Evolutionary conservation across 2,329 filamentous ascomycete species (phyloP).

Genomic region (Huntiella omanensis): DNA sequence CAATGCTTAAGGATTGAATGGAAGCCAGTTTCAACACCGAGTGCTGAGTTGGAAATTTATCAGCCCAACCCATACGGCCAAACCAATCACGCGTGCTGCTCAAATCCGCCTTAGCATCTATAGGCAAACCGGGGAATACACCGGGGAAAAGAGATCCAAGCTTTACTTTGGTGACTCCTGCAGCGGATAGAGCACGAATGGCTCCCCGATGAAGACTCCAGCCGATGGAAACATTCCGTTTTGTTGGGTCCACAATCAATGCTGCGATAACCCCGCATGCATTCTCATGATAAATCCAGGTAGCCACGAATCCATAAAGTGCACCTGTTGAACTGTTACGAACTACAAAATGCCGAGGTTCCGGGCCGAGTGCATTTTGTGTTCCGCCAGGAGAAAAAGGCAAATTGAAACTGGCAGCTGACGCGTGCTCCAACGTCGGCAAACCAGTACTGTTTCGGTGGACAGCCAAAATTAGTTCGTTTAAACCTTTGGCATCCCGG

Average conservation of each 20-base stretch:
- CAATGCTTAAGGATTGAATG: conserved; percentile 53
- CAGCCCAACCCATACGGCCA: conserved; percentile 76
- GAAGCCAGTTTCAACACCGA: conserved; percentile 56
- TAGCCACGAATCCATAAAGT: conserved; percentile 73
- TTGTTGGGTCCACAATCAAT: conserved; percentile 73
- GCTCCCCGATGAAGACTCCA: conserved; percentile 76
- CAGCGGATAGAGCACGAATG: conserved; percentile 49
- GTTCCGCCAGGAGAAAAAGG: conserved; percentile 13
- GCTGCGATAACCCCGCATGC: conserved; percentile 59
- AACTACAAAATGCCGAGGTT: conserved; percentile 56
- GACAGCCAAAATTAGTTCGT: conserved; percentile 54
- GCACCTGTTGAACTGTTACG: conserved; percentile 83
- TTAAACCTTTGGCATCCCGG: conserved; percentile 53
- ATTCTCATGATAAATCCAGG: conserved; percentile 53
- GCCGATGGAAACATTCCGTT: conserved; percentile 78
- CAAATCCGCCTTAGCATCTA: conserved; percentile 12
- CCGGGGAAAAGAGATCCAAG: conserved; percentile 65
- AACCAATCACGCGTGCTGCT: conserved; percentile 56
- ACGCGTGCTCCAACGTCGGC: conserved; percentile 50
- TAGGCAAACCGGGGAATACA: conserved; percentile 70
- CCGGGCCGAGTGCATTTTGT: conserved; percentile 22
- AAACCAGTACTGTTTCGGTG: conserved; percentile 48
- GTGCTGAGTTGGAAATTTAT: conserved; percentile 34
- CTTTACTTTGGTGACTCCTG: conserved; percentile 60
- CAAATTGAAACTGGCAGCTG: conserved; percentile 58